A percentile compares a stretch with the other conserved stretches of the same genome.
These are phyloP conservation scores for Echinosophora koreensis DNA, from an alignment of 306 rosid species.

Conservation along the genomic window DNA sequence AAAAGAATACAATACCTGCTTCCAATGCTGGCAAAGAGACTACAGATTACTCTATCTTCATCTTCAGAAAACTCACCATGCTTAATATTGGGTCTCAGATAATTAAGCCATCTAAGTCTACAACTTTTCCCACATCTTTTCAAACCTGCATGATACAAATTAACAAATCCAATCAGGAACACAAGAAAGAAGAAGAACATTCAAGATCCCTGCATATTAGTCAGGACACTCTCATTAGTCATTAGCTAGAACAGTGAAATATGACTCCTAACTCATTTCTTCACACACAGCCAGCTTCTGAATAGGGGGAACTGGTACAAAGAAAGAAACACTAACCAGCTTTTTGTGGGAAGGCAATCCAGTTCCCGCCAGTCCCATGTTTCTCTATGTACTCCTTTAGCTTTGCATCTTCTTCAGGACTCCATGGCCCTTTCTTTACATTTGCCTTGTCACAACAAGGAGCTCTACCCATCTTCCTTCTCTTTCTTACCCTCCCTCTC, in stretches of 20 bases:
- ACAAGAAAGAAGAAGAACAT: background rate
- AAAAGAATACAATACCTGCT: slow-evolving; percentile 60
- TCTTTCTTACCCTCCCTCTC: background rate
- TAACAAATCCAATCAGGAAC: background rate
- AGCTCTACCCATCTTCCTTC: slow-evolving; percentile 69
- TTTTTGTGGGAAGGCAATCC: slow-evolving; percentile 86
- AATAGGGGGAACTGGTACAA: background rate
- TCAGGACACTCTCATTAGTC: background rate
- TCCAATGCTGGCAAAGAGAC: slow-evolving; percentile 74
- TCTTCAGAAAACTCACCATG: slow-evolving; percentile 79
- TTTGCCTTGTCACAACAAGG: slow-evolving; percentile 85
- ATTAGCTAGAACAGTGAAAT: background rate
- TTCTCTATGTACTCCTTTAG: slow-evolving; percentile 65
- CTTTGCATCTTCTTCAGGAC: slow-evolving; percentile 81
- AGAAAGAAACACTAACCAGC: slow-evolving; percentile 52
- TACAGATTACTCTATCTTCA: slow-evolving; percentile 69
- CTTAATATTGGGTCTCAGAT: slow-evolving; percentile 76
- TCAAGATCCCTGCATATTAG: background rate
- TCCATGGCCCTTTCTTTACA: slow-evolving; percentile 90
- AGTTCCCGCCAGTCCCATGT: slow-evolving; percentile 77
- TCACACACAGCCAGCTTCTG: background rate
- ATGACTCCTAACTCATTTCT: slow-evolving; percentile 30
- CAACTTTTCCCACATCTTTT: slow-evolving; percentile 85
- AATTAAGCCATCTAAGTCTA: slow-evolving; percentile 81
- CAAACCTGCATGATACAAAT: slow-evolving; percentile 56